These are phyloP conservation scores for Dryas integrifolia DNA, from an alignment of 331 rosid species.

Conservation along the genomic window DNA sequence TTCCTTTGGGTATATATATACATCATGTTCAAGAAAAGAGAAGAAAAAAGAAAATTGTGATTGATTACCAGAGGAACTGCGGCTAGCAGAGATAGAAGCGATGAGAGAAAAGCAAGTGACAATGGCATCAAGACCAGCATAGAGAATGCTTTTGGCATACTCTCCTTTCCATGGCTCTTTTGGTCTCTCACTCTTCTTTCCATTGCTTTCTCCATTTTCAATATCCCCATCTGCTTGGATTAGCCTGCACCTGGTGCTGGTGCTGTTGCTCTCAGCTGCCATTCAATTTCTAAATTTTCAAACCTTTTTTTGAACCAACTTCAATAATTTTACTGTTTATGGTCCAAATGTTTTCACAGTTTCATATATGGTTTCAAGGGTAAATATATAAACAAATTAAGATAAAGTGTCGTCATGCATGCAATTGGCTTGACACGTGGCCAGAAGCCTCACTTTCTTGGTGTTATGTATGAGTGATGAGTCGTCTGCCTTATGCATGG, in stretches of 20 bases:
- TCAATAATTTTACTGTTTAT: not conserved
- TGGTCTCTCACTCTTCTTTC: constrained; percentile 35
- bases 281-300: not conserved
- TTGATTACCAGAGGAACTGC: constrained; percentile 38
- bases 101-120: constrained; percentile 59
- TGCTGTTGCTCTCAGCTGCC: not conserved
- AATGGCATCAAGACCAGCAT: constrained; percentile 61
- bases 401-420: constrained; percentile 36
- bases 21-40: not conserved
- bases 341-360: not conserved
- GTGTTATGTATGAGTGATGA: not conserved
- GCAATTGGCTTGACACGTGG: constrained; percentile 31
- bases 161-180: constrained; percentile 54
- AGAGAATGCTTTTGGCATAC: constrained; percentile 45
- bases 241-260: not conserved
- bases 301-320: not conserved
- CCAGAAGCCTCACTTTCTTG: not conserved
- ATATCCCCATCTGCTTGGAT: not conserved
- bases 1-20: too few species aligned
- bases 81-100: constrained; percentile 54
- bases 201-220: not conserved
- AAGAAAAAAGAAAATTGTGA: not conserved
- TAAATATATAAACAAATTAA: too few species aligned
- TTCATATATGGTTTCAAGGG: constrained; percentile 16
- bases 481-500: not conserved